Evolutionary conservation across 257 asterid species (phyloP).

Genomic region (Agastache rugosa): DNA sequence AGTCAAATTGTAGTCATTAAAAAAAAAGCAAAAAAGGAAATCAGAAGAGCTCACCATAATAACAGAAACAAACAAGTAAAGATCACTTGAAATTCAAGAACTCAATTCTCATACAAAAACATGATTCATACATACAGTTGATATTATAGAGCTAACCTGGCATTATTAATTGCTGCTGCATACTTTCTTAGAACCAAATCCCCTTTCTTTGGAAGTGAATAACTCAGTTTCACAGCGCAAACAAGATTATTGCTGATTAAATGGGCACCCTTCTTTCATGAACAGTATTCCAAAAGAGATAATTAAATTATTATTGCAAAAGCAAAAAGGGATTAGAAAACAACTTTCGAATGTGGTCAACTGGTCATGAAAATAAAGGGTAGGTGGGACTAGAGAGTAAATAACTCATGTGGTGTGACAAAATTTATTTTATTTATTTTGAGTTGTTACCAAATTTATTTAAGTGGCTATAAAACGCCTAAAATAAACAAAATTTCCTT

Average conservation of each 20-base stretch:
- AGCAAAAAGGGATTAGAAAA: not conserved
- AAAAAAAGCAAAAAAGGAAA: not conserved
- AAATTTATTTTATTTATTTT: no score
- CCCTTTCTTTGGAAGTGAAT: not conserved
- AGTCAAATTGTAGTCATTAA: not conserved
- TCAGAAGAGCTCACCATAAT: not conserved
- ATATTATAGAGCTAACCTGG: slow-evolving; percentile 46
- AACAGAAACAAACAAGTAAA: not conserved
- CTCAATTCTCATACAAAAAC: not conserved
- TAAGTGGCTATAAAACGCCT: no score
- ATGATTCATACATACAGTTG: not conserved
- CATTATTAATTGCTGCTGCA: slow-evolving; percentile 56
- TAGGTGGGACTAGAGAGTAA: not conserved
- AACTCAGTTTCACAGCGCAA: not conserved
- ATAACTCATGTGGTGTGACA: no score
- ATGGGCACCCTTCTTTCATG: not conserved
- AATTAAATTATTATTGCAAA: not conserved
- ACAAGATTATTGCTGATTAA: not conserved
- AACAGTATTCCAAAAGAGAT: not conserved
- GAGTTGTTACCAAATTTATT: no score
- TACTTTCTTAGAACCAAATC: slow-evolving; percentile 18
- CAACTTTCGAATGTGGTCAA: not conserved
- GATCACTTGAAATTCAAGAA: not conserved
- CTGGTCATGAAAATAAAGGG: not conserved
- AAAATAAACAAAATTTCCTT: not conserved